Base-by-base conservation (phyloP, 176 grass and related monocot species). In the Zoysia japonica region DNA sequence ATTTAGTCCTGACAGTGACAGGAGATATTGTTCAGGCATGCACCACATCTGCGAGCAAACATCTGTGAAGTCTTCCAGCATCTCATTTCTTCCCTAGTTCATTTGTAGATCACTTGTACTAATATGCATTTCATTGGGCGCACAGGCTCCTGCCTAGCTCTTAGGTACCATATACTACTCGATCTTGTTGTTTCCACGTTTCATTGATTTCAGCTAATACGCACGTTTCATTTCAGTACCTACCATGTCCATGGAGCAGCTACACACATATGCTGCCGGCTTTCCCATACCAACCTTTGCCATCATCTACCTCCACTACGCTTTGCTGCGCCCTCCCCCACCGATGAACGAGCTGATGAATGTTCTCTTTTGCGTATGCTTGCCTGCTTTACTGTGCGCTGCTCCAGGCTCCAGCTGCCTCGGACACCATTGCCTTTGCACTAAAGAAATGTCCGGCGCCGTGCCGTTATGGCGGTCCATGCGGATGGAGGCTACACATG, bases 371-470 rank as follows among this genome's bases (percentile, higher is more conserved):
- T 76, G 57, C 75, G 43, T 65, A 3, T 42, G 45, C 11, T 8
- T 52, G 43, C 44, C 61, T 39, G 16, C 72, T 7, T 72, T 87
- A 17, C 55, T 57, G 55, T 55, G 60, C 40, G 5, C 52, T 14
- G 14, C 64, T 78, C 28, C 28, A 28, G 28, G 49, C 65, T 83
- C 4, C 67, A 83, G 67, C 17, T 59, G 20, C 9, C 62, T 38
- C 9, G 8, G 0, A 28, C 60, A 9, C 42, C 37, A 79, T 81
- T 89, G 49, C 16, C 11, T 68, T 86, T 28, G 41, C 75, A 62
- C 51, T 79, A 83, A 91, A 85, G 80, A 46, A 46, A 61, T 85
- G 47, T 55, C 74, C 70, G 2, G 54, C 44, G 6, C 47, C 37
- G 11, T 79, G 71, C 70, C 72, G 46, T 61, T 49, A 4, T 53